Conservation (phyloP, 202 grass and related monocot genomes). For the Schoenoplectus triqueter region DNA sequence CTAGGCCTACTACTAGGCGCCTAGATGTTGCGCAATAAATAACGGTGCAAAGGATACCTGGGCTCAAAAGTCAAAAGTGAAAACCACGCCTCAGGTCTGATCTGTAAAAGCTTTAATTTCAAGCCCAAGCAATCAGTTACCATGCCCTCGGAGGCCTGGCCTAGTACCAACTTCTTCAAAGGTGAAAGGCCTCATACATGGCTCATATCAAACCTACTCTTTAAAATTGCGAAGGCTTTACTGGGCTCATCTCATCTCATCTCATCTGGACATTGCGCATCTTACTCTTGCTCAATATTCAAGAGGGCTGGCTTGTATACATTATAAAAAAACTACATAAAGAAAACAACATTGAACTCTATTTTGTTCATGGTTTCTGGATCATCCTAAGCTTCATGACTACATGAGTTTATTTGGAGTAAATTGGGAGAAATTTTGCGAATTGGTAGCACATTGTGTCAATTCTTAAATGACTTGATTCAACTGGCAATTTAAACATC, state of each 20-base stretch:
- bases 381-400: constrained; percentile 12
- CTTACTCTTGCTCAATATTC: too few species aligned
- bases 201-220: not conserved
- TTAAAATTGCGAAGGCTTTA: not conserved
- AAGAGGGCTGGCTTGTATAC: too few species aligned
- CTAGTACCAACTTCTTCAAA: too few species aligned
- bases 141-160: too few species aligned
- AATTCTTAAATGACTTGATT: not conserved
- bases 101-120: not conserved
- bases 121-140: not conserved
- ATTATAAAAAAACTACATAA: too few species aligned
- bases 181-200: not conserved
- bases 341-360: too few species aligned
- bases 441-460: not conserved
- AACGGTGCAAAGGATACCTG: not conserved
- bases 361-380: constrained; percentile 12
- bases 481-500: not conserved
- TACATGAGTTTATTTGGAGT: not conserved
- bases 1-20: not conserved
- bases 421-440: not conserved
- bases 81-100: not conserved
- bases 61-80: not conserved
- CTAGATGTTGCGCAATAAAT: not conserved
- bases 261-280: too few species aligned
- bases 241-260: too few species aligned